Conservation (phyloP, 1,139 yeast species). For the Suzukiozyma palmioleophila region DNA sequence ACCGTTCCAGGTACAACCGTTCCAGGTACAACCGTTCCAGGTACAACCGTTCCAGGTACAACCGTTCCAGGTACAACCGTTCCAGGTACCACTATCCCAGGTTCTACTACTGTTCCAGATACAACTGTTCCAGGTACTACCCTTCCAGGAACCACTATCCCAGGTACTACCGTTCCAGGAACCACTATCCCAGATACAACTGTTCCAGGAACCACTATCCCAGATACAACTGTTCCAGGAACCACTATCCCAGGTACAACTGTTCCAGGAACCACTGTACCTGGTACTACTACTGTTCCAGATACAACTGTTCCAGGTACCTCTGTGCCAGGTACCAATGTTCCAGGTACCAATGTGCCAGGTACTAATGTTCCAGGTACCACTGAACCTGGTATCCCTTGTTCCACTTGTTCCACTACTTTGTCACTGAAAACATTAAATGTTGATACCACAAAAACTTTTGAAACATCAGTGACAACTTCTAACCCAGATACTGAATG, state of each 20-base stretch:
- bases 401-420: too few species aligned
- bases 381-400: too few species aligned
- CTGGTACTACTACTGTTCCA: neutral
- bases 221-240: neutral
- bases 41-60: neutral
- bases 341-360: neutral
- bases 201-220: neutral
- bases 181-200: neutral
- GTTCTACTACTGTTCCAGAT: neutral
- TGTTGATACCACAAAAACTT: too few species aligned
- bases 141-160: neutral
- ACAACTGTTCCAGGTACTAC: constrained; percentile 1
- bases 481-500: neutral
- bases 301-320: neutral
- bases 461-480: too few species aligned
- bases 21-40: neutral
- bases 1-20: neutral
- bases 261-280: neutral
- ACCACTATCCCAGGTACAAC: neutral
- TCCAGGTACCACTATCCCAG: neutral
- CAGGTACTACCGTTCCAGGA: neutral
- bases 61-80: neutral
- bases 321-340: neutral
- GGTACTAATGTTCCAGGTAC: neutral
- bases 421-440: too few species aligned